Conservation (phyloP, 768 basidiomycete genomes). For the Hericium coralloides region DNA sequence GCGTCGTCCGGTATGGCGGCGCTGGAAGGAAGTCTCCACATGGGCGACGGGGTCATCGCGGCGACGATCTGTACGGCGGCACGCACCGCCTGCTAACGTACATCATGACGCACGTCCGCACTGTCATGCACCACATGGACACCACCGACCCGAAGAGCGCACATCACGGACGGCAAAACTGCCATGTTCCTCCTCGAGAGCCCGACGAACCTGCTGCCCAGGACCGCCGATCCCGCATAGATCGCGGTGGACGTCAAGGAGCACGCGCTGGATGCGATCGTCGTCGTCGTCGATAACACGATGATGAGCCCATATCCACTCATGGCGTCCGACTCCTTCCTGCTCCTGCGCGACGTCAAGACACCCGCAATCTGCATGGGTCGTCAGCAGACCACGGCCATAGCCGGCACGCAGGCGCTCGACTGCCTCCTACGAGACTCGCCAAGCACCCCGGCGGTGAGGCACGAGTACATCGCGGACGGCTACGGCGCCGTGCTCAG, state of each 20-base stretch:
- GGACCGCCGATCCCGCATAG: constrained; percentile 81
- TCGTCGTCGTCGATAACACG: constrained; percentile 95
- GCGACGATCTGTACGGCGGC: constrained; percentile 96
- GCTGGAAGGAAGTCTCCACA: constrained; percentile 85
- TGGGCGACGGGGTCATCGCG: constrained; percentile 91
- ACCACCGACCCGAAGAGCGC: constrained; percentile 63
- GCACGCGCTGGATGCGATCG: constrained; percentile 66
- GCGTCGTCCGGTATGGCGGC: constrained; percentile 99
- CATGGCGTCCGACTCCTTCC: constrained; percentile 92
- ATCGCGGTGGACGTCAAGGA: constrained; percentile 83
- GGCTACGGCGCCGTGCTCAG: constrained; percentile 92
- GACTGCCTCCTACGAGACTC: constrained; percentile 79
- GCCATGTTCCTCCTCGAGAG: constrained; percentile 96
- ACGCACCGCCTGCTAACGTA: constrained; percentile 93
- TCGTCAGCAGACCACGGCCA: constrained; percentile 77
- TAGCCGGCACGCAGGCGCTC: constrained; percentile 81
- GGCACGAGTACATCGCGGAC: constrained; percentile 78
- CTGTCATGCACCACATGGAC: constrained; percentile 88
- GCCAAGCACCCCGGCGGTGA: constrained; percentile 72
- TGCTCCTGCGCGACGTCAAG: constrained; percentile 91
- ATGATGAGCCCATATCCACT: constrained; percentile 99
- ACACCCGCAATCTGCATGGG: constrained; percentile 96
- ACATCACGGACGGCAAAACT: constrained; percentile 65
- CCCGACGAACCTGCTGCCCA: constrained; percentile 94
- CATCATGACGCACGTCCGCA: constrained; percentile 78